Evolutionary conservation across 352 stramenopile genomes (phyloP), one percentile per base, ranked within the genome.

Genomic region (Aphanomyces astaci): DNA sequence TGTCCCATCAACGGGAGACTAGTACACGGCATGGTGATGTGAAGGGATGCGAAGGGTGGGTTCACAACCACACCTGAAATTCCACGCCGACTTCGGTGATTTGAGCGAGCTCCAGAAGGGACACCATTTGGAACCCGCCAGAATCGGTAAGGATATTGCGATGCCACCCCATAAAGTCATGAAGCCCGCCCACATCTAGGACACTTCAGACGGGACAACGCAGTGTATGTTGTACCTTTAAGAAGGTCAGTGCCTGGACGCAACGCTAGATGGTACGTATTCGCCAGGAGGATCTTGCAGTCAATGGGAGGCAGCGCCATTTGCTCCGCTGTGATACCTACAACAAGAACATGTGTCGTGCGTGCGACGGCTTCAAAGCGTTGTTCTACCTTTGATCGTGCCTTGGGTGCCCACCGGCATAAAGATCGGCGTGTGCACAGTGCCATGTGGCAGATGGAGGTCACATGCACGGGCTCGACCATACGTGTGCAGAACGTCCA

Each of bases 71-170:
- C n/a, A 65, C 56, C 56, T 89, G 78, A 53, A 89, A 89, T 62
- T 79, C 80, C 55, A 89, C 81, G 57, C 81, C 81, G 30, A 84
- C 70, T 70, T 89, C 79, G 25, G 92, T 98, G 68, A 99, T 96
- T 68, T 96, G 79, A 25, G 93, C 96, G n/a, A 98, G 78, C 64
- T 96, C 88, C 28, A 97, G 86, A 36, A 99, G 80, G 54, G 86
- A 97, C 66, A 99, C 94, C 93, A 99, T 98, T 78, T 99, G 96
- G 85, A 99, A 99, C 10, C 96, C 96, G 57, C 96, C 96, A 40
- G 86, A 98, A 80, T 99, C 96, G 2, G 96, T 99, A 36, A 99
- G 76, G 63, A 99, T 81, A 74, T 97, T 96, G 43, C 84, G 77
- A 33, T 79, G 73, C 92, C 94, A 98, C 70, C 94, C 80, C 91